These are phyloP conservation scores for Scytalidium lignicola DNA, from an alignment of 2,329 filamentous ascomycete genomes.

Conservation along the genomic window DNA sequence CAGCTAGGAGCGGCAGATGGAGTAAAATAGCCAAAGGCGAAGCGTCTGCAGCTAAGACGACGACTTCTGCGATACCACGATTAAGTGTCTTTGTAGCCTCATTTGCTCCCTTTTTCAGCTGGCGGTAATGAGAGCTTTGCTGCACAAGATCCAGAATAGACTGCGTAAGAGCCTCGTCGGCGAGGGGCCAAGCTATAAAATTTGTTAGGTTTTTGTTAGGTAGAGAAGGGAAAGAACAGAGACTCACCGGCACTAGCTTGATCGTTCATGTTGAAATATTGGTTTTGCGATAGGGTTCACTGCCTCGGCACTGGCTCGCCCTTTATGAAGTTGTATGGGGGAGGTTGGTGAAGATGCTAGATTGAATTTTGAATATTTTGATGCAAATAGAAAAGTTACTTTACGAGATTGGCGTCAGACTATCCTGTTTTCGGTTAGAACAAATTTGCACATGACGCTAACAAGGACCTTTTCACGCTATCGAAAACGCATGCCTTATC, in stretches of 20 bases:
- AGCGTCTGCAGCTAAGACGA: conserved; percentile 86
- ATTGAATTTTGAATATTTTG: neutral
- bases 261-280: neutral
- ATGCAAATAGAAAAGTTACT: neutral
- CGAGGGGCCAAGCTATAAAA: conserved; percentile 60
- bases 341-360: neutral
- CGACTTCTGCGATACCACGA: conserved; percentile 83
- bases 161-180: conserved; percentile 69
- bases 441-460: neutral
- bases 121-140: conserved; percentile 51
- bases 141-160: conserved; percentile 80
- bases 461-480: neutral
- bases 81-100: conserved; percentile 81
- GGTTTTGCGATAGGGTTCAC: neutral
- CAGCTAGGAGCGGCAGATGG: conserved; percentile 81
- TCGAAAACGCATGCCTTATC: neutral
- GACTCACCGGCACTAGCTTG: neutral
- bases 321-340: neutral
- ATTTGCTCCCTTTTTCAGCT: conserved; percentile 88
- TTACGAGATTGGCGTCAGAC: neutral
- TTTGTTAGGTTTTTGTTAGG: neutral
- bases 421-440: neutral
- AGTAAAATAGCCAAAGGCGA: conserved; percentile 81
- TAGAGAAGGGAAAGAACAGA: neutral
- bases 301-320: neutral